Percentiles rank a stretch among this genome's conserved stretches.
Conservation (phyloP, 257 asterid genomes). For the Solanum ossicruentum region DNA sequence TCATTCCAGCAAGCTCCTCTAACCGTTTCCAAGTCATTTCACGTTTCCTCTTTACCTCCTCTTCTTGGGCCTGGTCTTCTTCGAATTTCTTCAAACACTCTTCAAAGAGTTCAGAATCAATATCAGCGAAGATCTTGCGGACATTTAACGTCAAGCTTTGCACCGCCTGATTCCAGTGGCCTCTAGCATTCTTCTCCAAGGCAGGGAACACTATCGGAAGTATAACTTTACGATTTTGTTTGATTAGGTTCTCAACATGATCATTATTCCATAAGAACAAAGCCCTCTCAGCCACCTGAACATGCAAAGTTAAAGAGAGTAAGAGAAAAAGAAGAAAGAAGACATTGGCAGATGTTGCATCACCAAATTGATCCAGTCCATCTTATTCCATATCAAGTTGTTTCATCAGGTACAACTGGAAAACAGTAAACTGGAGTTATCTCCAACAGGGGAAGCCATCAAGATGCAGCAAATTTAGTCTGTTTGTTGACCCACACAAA, state of each 20-base stretch:
- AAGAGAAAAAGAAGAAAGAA: not conserved
- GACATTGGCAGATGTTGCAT: not conserved
- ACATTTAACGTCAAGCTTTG: constrained; percentile 59
- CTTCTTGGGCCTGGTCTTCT: constrained; percentile 41
- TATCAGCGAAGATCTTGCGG: constrained; percentile 51
- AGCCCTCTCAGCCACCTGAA: constrained; percentile 78
- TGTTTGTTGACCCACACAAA: not conserved
- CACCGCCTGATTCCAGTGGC: constrained; percentile 73
- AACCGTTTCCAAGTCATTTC: constrained; percentile 57
- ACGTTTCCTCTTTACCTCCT: constrained; percentile 36
- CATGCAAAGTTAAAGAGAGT: not conserved
- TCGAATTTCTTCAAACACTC: constrained; percentile 47
- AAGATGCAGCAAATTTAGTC: not conserved
- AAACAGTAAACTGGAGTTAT: not conserved
- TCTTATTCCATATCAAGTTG: not conserved
- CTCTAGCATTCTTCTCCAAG: constrained; percentile 52
- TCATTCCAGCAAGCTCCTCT: constrained; percentile 51
- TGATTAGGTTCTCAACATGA: constrained; percentile 57
- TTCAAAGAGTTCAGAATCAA: constrained; percentile 53
- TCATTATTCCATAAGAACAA: constrained; percentile 70
- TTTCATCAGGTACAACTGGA: not conserved
- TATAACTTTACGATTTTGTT: constrained; percentile 54
- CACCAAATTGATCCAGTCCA: not conserved
- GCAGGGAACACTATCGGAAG: constrained; percentile 61
- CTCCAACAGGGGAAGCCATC: not conserved